Conservation (phyloP, 1,139 yeast genomes). For the Yamadazyma membranifaciens region DNA sequence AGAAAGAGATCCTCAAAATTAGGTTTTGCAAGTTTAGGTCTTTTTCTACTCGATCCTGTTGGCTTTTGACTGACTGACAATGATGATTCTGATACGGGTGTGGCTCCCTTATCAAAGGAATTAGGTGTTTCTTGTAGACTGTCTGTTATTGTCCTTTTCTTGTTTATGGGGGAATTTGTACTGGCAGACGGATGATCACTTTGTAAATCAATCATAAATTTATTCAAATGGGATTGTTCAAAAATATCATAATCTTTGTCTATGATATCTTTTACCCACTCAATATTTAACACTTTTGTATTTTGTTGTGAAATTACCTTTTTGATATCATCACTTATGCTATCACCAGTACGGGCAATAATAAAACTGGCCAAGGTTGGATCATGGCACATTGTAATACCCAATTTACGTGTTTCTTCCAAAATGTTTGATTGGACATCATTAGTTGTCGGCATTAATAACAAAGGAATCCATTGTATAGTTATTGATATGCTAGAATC, state of each 20-base stretch:
- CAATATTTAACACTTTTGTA: not conserved
- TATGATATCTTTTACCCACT: slow-evolving; percentile 9
- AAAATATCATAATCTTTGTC: slow-evolving; percentile 4
- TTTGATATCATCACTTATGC: not conserved
- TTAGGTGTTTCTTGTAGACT: too few relatives aligned
- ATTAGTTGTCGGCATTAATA: not conserved
- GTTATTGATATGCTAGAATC: not conserved
- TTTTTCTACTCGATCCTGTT: slow-evolving; percentile 1
- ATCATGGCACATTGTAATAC: slow-evolving; percentile 1
- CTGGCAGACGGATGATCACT: too few relatives aligned
- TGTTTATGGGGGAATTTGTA: too few relatives aligned
- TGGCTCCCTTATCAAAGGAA: too few relatives aligned
- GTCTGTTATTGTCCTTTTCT: too few relatives aligned
- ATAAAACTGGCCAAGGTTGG: not conserved
- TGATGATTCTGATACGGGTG: too few relatives aligned
- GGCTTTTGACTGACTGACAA: not conserved
- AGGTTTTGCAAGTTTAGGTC: slow-evolving; percentile 1
- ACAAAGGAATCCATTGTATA: slow-evolving; percentile 1
- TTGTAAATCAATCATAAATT: not conserved
- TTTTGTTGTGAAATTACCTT: not conserved
- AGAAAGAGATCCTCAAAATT: slow-evolving; percentile 9
- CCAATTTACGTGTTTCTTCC: not conserved
- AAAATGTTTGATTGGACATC: not conserved
- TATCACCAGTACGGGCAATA: not conserved
- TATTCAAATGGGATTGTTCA: not conserved